A percentile compares a stretch with the other conserved stretches of the same genome.
Evolutionary conservation across 2,329 filamentous ascomycete species (phyloP).

Genomic region (Nothophoma quercina): DNA sequence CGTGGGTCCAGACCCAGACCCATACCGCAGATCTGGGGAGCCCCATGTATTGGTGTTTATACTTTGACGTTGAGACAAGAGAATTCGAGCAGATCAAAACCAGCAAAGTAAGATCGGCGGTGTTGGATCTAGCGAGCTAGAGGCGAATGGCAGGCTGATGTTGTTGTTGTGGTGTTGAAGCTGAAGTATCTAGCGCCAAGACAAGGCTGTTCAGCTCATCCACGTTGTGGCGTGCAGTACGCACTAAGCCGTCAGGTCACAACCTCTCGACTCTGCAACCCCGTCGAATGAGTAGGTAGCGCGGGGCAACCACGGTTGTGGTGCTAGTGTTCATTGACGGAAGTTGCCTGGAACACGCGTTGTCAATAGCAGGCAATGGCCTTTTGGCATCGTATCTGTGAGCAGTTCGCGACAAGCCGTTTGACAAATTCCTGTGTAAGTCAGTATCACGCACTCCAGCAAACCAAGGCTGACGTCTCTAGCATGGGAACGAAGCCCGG

Average conservation of each 20-base stretch:
- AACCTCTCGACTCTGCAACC: no score
- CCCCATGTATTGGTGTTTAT: no score
- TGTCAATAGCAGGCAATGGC: conserved; percentile 18
- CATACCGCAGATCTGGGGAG: background rate
- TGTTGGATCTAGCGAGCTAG: background rate
- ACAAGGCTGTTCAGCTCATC: conserved; percentile 16
- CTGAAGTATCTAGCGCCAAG: conserved; percentile 8
- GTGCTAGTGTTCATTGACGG: no score
- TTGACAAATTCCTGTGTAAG: conserved; percentile 24
- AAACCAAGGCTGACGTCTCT: background rate
- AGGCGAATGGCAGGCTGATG: background rate
- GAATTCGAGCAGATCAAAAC: no score
- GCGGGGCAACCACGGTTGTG: no score
- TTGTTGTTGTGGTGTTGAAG: conserved; percentile 10
- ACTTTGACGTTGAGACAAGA: no score
- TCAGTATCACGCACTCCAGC: background rate
- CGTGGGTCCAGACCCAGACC: background rate
- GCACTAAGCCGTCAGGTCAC: no score
- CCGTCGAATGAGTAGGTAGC: no score
- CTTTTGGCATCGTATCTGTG: conserved; percentile 21
- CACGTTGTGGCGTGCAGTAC: conserved; percentile 1
- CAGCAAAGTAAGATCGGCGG: background rate
- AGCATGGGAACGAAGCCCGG: conserved; percentile 19
- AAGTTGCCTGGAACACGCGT: conserved; percentile 10
- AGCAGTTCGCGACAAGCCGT: conserved; percentile 18